These are phyloP conservation scores for Dioszegia aurantiaca DNA, from an alignment of 768 basidiomycete species.

Conservation along the genomic window DNA sequence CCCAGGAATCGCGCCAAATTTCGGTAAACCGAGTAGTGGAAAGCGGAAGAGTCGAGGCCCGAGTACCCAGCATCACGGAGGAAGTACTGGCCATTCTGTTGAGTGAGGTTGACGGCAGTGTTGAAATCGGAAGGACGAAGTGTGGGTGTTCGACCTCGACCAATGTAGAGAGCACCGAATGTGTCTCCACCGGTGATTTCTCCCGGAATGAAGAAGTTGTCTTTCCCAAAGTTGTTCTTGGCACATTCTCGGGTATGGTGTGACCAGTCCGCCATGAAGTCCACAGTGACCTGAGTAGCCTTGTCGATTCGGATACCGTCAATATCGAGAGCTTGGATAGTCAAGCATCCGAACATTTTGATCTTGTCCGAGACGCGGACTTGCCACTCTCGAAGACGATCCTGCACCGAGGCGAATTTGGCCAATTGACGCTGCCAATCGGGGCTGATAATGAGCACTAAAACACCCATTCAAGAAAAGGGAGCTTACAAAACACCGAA, in stretches of 20 bases:
- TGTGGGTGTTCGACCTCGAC: slow-evolving; percentile 79
- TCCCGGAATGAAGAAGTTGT: slow-evolving; percentile 84
- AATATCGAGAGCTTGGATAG: slow-evolving; percentile 80
- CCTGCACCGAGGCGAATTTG: slow-evolving; percentile 94
- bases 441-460: slow-evolving; percentile 31
- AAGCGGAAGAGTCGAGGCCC: slow-evolving; percentile 75
- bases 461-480: too few species aligned
- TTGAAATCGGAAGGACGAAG: slow-evolving; percentile 64
- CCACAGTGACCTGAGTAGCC: slow-evolving; percentile 83
- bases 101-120: slow-evolving; percentile 66
- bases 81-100: slow-evolving; percentile 69
- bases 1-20: slow-evolving; percentile 80
- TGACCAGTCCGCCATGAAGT: slow-evolving; percentile 74
- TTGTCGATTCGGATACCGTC: slow-evolving; percentile 96
- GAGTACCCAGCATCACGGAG: slow-evolving; percentile 64
- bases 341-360: slow-evolving; percentile 75
- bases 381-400: slow-evolving; percentile 90
- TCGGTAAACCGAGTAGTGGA: slow-evolving; percentile 93
- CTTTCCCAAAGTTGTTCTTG: slow-evolving; percentile 62
- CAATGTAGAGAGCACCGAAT: slow-evolving; percentile 81
- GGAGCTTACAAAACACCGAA: slow-evolving; percentile 87
- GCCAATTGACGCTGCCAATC: slow-evolving; percentile 79
- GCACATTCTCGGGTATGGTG: slow-evolving; percentile 73
- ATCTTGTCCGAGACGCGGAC: slow-evolving; percentile 74
- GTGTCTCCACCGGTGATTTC: slow-evolving; percentile 93